Percentiles rank a stretch among this genome's conserved stretches.
Conservation (phyloP, 192 early-diverging fungal genomes). For the Helicostylum pulchrum region DNA sequence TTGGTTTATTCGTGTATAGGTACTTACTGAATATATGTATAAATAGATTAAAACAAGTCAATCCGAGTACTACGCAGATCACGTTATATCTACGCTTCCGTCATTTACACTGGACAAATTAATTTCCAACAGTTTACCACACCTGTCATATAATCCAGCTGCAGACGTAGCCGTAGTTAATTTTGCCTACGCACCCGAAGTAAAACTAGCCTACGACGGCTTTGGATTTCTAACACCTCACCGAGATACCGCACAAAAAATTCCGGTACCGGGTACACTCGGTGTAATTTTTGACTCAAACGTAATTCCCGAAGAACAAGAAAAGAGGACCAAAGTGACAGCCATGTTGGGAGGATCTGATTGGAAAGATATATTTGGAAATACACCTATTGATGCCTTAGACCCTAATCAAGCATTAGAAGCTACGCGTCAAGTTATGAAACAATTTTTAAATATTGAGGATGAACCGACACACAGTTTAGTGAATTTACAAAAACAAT, state of each 20-base stretch:
- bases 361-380: slow-evolving; percentile 57
- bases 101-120: slow-evolving; percentile 47
- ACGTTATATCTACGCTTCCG: slow-evolving; percentile 72
- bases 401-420: slow-evolving; percentile 32
- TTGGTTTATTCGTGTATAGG: neutral
- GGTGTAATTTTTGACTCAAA: slow-evolving; percentile 90
- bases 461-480: slow-evolving; percentile 42
- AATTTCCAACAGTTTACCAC: slow-evolving; percentile 37
- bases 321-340: slow-evolving; percentile 59
- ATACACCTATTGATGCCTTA: slow-evolving; percentile 14
- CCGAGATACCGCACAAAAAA: slow-evolving; percentile 24
- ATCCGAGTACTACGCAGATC: slow-evolving; percentile 42
- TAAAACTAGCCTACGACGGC: slow-evolving; percentile 59
- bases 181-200: slow-evolving; percentile 54
- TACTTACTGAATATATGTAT: neutral
- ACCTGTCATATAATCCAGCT: slow-evolving; percentile 60
- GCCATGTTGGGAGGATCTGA: slow-evolving; percentile 90
- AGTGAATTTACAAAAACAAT: slow-evolving; percentile 62
- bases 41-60: slow-evolving; percentile 31
- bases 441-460: slow-evolving; percentile 57
- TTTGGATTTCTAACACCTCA: slow-evolving; percentile 91
- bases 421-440: slow-evolving; percentile 56
- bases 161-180: slow-evolving; percentile 86
- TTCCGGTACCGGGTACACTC: slow-evolving; percentile 47
- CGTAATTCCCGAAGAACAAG: slow-evolving; percentile 66